These are phyloP conservation scores for Tetrahymena elliotti DNA, from an alignment of 73 alveolate genomes.

Conservation along the genomic window DNA sequence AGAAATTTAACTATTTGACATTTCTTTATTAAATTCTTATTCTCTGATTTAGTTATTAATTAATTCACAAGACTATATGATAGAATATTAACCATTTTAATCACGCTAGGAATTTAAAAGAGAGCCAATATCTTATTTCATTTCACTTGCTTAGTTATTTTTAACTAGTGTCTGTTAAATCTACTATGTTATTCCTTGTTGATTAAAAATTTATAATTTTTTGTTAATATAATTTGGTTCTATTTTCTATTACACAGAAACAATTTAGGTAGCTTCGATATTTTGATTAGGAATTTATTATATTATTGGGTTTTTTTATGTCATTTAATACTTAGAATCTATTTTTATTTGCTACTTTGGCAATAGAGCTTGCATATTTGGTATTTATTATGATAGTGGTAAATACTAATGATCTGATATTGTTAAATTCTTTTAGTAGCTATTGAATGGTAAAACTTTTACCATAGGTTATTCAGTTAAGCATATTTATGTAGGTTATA, in stretches of 20 bases:
- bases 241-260: neutral
- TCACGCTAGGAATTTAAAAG: neutral
- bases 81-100: neutral
- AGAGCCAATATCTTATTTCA: neutral
- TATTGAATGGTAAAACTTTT: neutral
- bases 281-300: neutral
- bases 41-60: neutral
- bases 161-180: too few species aligned
- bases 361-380: neutral
- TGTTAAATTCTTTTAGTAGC: neutral
- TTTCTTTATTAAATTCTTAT: neutral
- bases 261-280: too few species aligned
- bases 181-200: neutral
- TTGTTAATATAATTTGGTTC: neutral
- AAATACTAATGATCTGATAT: neutral
- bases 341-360: neutral
- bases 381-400: neutral
- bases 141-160: neutral
- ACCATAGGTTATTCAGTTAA: neutral
- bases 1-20: neutral
- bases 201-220: too few species aligned
- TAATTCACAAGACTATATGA: neutral
- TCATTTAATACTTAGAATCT: neutral
- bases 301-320: neutral
- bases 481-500: neutral